phyloP scores from a whole-genome alignment of 371 early-diverging fungal species.

The Entomophthora muscae region DNA sequence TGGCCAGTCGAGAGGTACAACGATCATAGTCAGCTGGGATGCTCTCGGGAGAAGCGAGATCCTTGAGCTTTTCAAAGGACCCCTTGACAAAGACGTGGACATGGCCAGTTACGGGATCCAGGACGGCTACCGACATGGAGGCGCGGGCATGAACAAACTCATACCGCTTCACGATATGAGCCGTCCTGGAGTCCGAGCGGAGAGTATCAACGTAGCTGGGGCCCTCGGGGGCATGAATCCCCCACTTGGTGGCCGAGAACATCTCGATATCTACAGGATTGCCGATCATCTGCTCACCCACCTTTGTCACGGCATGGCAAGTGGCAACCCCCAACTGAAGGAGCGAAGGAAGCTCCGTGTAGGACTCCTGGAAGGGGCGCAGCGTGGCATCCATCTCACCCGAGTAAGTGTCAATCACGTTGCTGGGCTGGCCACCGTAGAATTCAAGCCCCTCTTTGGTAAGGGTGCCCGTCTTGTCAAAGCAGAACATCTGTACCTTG shows the following conservation, averaged over 20 bases:
- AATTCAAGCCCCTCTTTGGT: constrained; percentile 20
- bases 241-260: constrained; percentile 54
- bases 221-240: not conserved
- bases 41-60: constrained; percentile 24
- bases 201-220: constrained; percentile 24
- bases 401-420: not conserved
- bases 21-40: constrained; percentile 45
- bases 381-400: not conserved
- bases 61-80: constrained; percentile 58
- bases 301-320: constrained; percentile 63
- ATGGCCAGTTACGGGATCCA: constrained; percentile 29
- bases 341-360: not conserved
- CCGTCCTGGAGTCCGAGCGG: constrained; percentile 14
- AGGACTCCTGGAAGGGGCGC: not conserved
- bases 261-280: constrained; percentile 90
- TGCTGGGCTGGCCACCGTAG: constrained; percentile 6
- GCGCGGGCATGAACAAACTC: constrained; percentile 73
- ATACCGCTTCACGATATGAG: constrained; percentile 45
- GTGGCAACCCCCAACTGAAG: constrained; percentile 23
- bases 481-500: constrained; percentile 74
- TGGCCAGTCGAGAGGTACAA: constrained; percentile 32
- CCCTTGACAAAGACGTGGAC: constrained; percentile 65
- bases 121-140: constrained; percentile 67
- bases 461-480: constrained; percentile 73
- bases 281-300: constrained; percentile 54